Evolutionary conservation across 2,329 filamentous ascomycete species (phyloP).

Genomic region (Penicillium nordicum): DNA sequence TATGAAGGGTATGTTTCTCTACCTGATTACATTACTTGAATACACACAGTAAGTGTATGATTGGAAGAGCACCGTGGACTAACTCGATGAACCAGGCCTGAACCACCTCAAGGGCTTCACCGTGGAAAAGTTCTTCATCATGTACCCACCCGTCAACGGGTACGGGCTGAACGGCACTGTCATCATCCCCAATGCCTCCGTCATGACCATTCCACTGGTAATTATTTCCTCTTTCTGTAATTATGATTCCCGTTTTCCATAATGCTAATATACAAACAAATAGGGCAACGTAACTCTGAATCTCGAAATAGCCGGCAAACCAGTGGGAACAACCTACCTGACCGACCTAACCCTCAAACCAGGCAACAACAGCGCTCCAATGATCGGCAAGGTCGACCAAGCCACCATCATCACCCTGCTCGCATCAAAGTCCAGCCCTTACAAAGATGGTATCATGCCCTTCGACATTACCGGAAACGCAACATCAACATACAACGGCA

Average conservation of each 20-base stretch:
- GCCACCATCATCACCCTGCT: slow-evolving; percentile 31
- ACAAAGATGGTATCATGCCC: slow-evolving; percentile 49
- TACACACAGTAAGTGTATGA: neutral
- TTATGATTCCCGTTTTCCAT: neutral
- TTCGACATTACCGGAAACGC: slow-evolving; percentile 51
- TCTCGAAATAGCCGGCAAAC: slow-evolving; percentile 47
- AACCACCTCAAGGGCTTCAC: slow-evolving; percentile 54
- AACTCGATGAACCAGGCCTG: slow-evolving; percentile 45
- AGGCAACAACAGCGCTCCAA: slow-evolving; percentile 51
- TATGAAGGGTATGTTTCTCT: slow-evolving; percentile 51
- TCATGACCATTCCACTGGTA: slow-evolving; percentile 54
- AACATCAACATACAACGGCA: slow-evolving; percentile 45
- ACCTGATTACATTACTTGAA: neutral
- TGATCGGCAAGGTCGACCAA: slow-evolving; percentile 51
- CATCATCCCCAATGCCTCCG: slow-evolving; percentile 58
- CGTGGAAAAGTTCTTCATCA: slow-evolving; percentile 48
- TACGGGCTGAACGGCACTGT: slow-evolving; percentile 55
- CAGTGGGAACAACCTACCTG: slow-evolving; percentile 51
- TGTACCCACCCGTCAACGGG: slow-evolving; percentile 42
- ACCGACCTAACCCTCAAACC: slow-evolving; percentile 52
- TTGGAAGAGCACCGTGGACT: neutral
- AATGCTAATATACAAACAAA: slow-evolving; percentile 6
- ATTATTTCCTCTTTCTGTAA: neutral
- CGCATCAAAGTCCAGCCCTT: slow-evolving; percentile 29
- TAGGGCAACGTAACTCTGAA: slow-evolving; percentile 56